phyloP scores from a whole-genome alignment of 371 early-diverging fungal species.

The Parasitella parasitica region DNA sequence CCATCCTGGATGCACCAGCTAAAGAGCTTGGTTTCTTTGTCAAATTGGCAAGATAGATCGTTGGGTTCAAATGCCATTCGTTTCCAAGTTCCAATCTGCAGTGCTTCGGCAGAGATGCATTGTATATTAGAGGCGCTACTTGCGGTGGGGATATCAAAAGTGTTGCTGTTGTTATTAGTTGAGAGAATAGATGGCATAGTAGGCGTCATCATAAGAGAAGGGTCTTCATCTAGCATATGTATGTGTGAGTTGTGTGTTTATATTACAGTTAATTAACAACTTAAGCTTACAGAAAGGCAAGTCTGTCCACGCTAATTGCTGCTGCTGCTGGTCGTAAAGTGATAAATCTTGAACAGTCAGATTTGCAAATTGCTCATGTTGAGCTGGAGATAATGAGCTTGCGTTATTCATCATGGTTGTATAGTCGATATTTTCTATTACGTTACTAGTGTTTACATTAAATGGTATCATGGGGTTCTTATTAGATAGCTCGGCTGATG shows the following conservation, averaged over 20 bases:
- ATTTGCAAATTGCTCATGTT: background rate
- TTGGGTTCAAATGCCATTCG: conserved; percentile 56
- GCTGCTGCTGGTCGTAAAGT: conserved; percentile 5
- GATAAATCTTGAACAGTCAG: background rate
- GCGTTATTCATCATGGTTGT: background rate
- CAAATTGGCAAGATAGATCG: conserved; percentile 63
- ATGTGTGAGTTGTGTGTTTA: background rate
- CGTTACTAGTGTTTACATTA: background rate
- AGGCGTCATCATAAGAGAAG: conserved; percentile 4
- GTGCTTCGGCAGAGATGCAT: conserved; percentile 36
- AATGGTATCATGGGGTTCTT: background rate
- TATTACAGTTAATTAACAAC: background rate
- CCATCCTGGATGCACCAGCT: conserved; percentile 72
- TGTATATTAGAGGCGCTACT: background rate
- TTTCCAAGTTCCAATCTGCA: conserved; percentile 80
- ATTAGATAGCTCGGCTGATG: background rate
- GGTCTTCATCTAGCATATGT: background rate
- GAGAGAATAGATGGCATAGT: conserved; percentile 6
- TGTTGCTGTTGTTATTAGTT: background rate
- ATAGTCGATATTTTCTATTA: background rate
- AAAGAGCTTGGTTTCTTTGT: conserved; percentile 52
- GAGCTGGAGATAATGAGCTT: background rate
- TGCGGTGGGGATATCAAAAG: background rate
- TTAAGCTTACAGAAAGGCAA: conserved; percentile 17
- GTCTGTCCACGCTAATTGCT: conserved; percentile 6